Conservation (phyloP, 176 grass and related monocot species). For the Cenchrus purpureus region DNA sequence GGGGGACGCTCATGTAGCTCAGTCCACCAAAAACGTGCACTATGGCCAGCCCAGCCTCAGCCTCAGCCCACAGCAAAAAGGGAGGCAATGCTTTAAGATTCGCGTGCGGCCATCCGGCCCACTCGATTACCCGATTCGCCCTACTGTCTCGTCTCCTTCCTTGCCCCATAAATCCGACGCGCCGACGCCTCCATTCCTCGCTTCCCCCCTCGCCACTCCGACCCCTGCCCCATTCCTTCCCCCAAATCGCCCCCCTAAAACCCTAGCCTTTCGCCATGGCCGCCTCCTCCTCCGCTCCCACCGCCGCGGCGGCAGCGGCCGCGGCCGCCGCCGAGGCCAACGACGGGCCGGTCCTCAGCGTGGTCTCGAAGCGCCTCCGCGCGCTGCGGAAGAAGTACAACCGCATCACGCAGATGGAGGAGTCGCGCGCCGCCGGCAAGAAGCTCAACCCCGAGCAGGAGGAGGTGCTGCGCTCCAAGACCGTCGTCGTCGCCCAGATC, state of each 20-base stretch:
- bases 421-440: constrained; percentile 72
- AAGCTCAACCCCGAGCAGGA: constrained; percentile 89
- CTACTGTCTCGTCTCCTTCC: constrained; percentile 8
- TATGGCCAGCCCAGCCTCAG: background rate
- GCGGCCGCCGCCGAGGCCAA: constrained; percentile 48
- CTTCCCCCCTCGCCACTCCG: constrained; percentile 31
- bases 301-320: constrained; percentile 31
- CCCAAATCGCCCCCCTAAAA: constrained; percentile 49
- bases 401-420: constrained; percentile 96
- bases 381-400: constrained; percentile 94
- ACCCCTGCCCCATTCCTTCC: constrained; percentile 39
- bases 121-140: background rate
- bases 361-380: constrained; percentile 85
- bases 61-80: background rate
- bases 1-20: too few relatives aligned
- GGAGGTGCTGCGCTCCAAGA: constrained; percentile 93
- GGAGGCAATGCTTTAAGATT: background rate
- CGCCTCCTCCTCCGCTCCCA: constrained; percentile 13
- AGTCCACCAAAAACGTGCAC: background rate
- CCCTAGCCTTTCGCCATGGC: constrained; percentile 47
- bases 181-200: background rate
- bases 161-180: constrained; percentile 37
- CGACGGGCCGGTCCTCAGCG: constrained; percentile 80
- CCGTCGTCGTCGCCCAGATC: constrained; percentile 63
- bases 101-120: background rate